Base-by-base conservation (phyloP, 1,284 basidiomycete genomes). In the Blastosporella zonata region DNA sequence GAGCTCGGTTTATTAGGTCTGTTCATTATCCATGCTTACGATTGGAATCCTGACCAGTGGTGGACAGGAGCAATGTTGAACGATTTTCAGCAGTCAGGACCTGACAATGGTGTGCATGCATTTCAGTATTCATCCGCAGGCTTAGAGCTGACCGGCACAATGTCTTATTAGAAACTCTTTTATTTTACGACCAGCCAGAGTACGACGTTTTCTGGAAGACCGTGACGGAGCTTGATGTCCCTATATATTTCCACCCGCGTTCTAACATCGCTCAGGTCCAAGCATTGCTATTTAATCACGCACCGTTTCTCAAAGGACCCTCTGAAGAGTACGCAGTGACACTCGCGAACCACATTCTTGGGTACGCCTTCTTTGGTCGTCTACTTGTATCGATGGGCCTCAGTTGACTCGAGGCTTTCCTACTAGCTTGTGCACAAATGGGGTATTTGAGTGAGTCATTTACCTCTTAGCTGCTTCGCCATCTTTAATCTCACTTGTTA, bases 191-290 rank as follows among this genome's bases (percentile, higher is more conserved):
- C 50, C 67, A 70, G 43, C 70, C 71, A 6, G 64, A 69, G 49
- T 74, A 68, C 45, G 73, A 74, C 44, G 64, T 66, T 13, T 74
- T 75, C 53, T 74, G 72, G 72, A 53, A 71, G 50, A 66, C 63
- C 53, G 71, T 72, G 5, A 62, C 65, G 2, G 70, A 72, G 9
- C 56, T 74, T 13, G 64, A 74, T 40, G 70, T 74, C 8, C 72
- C 72, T 1, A 62, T 75, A 6, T 75, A 75, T 47, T 62, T 72
- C 47, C 72, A 74, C 49, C 71, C 71, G 0, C 66, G 71, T 12
- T 38, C 38, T 1, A 68, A 69, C 49, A 65, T 69, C 20, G 49
- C 57, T 7, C 56, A 60, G 25, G 56, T 73, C 21, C 29, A 56
- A 21, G 51, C 48, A 9, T 53, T 67, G 20, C 40, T 61, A 45